A percentile compares a stretch with the other conserved stretches of the same genome.
Conservation (phyloP, 1,139 yeast genomes). For the Candida labiduridarum region DNA sequence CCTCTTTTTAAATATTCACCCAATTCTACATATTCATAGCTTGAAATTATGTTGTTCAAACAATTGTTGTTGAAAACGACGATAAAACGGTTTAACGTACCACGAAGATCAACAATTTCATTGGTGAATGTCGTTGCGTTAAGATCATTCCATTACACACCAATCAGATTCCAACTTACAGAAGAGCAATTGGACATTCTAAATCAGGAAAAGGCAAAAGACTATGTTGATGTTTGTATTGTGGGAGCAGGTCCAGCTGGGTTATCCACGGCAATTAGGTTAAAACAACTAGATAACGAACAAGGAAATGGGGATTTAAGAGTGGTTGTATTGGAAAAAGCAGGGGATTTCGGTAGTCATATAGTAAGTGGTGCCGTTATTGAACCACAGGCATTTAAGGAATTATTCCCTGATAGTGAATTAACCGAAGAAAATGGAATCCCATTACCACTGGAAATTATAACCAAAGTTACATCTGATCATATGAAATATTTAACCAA, state of each 20-base stretch:
- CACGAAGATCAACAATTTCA: not conserved
- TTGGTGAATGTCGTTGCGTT: not conserved
- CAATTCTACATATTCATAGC: not conserved
- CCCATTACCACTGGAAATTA: slow-evolving; percentile 77
- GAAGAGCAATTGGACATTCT: slow-evolving; percentile 50
- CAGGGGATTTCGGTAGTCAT: slow-evolving; percentile 90
- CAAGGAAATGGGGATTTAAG: slow-evolving; percentile 69
- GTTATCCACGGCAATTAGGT: slow-evolving; percentile 84
- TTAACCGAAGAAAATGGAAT: slow-evolving; percentile 59
- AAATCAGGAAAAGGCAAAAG: slow-evolving; percentile 71
- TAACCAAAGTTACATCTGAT: slow-evolving; percentile 69
- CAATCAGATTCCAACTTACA: slow-evolving; percentile 13
- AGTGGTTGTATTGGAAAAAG: slow-evolving; percentile 88
- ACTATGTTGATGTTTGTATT: slow-evolving; percentile 88
- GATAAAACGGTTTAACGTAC: not conserved
- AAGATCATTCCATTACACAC: slow-evolving; percentile 2
- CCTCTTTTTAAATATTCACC: not conserved
- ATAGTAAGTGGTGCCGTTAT: slow-evolving; percentile 92
- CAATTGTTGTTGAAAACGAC: slow-evolving; percentile 3
- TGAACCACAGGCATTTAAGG: slow-evolving; percentile 85
- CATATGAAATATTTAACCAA: slow-evolving; percentile 68
- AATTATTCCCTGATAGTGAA: slow-evolving; percentile 72
- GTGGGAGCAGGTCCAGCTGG: slow-evolving; percentile 99
- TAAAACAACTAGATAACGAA: slow-evolving; percentile 81
- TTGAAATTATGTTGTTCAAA: not conserved